These are phyloP conservation scores for Pseudogymnoascus sp. DNA, from an alignment of 2,329 filamentous ascomycete species.

Conservation along the genomic window DNA sequence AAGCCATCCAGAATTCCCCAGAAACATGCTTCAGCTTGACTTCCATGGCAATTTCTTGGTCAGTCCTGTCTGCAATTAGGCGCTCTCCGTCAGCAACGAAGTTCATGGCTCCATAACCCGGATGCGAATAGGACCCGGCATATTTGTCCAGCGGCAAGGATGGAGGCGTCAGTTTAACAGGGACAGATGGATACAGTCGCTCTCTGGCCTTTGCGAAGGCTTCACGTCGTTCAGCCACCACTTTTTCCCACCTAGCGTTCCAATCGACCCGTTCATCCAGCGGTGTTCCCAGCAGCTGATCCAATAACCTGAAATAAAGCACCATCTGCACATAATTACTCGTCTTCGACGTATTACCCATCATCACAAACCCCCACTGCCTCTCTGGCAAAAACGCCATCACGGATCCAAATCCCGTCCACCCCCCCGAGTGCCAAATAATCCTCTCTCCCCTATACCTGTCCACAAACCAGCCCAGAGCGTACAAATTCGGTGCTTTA, in stretches of 20 bases:
- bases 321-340: constrained; percentile 33
- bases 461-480: constrained; percentile 36
- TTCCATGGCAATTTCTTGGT: constrained; percentile 16
- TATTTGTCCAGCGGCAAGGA: constrained; percentile 33
- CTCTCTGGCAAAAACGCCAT: constrained; percentile 41
- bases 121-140: constrained; percentile 40
- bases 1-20: constrained; percentile 27
- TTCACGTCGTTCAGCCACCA: constrained; percentile 26
- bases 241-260: constrained; percentile 24
- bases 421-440: constrained; percentile 39
- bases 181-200: constrained; percentile 35
- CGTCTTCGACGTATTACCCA: constrained; percentile 40
- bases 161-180: constrained; percentile 32
- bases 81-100: not conserved
- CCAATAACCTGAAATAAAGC: constrained; percentile 36
- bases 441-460: constrained; percentile 40
- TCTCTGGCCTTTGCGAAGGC: constrained; percentile 25
- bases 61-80: constrained; percentile 6
- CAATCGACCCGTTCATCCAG: constrained; percentile 34
- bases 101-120: not conserved
- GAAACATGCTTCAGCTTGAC: constrained; percentile 25
- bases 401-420: constrained; percentile 40
- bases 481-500: constrained; percentile 35
- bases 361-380: constrained; percentile 37
- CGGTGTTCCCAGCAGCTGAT: constrained; percentile 36